Evolutionary conservation across 164 flowering plant genomes (phyloP).

Genomic region (Buxus sempervirens): DNA sequence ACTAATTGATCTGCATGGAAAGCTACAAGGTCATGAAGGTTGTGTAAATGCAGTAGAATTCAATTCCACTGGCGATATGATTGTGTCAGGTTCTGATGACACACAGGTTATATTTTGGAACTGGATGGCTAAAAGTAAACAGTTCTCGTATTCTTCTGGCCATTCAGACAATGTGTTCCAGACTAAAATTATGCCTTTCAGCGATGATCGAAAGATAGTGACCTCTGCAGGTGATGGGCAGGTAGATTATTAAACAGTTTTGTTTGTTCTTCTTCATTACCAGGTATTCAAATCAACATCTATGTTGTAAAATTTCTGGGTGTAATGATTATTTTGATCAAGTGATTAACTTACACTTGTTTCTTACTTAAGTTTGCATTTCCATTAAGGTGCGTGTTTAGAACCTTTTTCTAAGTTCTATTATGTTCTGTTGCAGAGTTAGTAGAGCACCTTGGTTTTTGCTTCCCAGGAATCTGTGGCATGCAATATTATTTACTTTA

Average conservation of each 20-base stretch:
- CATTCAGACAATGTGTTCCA: slow-evolving; percentile 62
- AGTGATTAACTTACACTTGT: too few relatives aligned
- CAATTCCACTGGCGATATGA: slow-evolving; percentile 56
- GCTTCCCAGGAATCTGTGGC: too few relatives aligned
- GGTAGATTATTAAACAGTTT: slow-evolving; percentile 26
- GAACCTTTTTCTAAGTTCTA: too few relatives aligned
- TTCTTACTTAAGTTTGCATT: too few relatives aligned
- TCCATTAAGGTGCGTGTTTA: too few relatives aligned
- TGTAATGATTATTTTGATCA: too few relatives aligned
- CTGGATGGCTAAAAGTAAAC: slow-evolving; percentile 36
- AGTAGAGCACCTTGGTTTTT: too few relatives aligned
- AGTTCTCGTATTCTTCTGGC: slow-evolving; percentile 50
- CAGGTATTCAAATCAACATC: too few relatives aligned
- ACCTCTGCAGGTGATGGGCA: slow-evolving; percentile 75
- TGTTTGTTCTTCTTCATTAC: neutral
- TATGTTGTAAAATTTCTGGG: too few relatives aligned
- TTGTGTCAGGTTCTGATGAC: slow-evolving; percentile 80
- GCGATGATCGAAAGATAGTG: slow-evolving; percentile 57
- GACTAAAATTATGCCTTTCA: slow-evolving; percentile 58
- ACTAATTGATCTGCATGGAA: slow-evolving; percentile 41
- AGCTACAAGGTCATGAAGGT: slow-evolving; percentile 54
- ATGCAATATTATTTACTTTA: too few relatives aligned
- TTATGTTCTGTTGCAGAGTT: too few relatives aligned
- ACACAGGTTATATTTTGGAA: slow-evolving; percentile 56
- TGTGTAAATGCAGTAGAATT: slow-evolving; percentile 67